Percentiles rank a stretch among this genome's conserved stretches.
phyloP scores from a whole-genome alignment of 305 asterid genomes.

The Fraxinus xanthoxyloides region DNA sequence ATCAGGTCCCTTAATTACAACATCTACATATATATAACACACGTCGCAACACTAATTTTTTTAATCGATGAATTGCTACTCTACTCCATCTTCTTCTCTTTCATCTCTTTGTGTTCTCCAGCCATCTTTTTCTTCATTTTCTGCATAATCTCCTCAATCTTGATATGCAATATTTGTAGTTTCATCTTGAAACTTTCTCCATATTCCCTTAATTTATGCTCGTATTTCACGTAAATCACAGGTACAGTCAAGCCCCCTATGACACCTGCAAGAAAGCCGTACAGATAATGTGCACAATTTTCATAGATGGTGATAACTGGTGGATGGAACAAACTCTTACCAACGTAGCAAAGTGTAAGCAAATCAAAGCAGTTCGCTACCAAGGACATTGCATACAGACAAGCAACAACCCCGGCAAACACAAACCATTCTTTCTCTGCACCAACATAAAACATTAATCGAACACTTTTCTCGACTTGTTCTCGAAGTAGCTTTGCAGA shows the following conservation, averaged over 20 bases:
- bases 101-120: conserved; percentile 27
- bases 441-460: conserved; percentile 45
- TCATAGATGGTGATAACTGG: not conserved
- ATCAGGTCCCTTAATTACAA: not conserved
- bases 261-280: conserved; percentile 32
- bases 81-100: conserved; percentile 56
- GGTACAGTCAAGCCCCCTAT: conserved; percentile 46
- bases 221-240: conserved; percentile 39
- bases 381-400: conserved; percentile 34
- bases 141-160: conserved; percentile 29
- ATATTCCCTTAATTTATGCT: conserved; percentile 33
- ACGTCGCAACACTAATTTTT: not conserved
- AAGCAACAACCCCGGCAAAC: conserved; percentile 34
- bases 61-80: not conserved
- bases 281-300: not conserved
- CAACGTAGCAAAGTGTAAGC: conserved; percentile 47
- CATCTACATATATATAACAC: not conserved
- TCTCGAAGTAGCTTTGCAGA: conserved; percentile 29
- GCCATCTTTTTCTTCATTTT: conserved; percentile 29
- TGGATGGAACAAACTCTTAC: conserved; percentile 26
- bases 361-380: conserved; percentile 37
- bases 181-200: conserved; percentile 30
- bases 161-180: conserved; percentile 18
- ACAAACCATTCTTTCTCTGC: conserved; percentile 47
- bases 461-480: conserved; percentile 29